phyloP scores from a whole-genome alignment of 169 alveolate genomes.

The Plasmodium cynomolgi region DNA sequence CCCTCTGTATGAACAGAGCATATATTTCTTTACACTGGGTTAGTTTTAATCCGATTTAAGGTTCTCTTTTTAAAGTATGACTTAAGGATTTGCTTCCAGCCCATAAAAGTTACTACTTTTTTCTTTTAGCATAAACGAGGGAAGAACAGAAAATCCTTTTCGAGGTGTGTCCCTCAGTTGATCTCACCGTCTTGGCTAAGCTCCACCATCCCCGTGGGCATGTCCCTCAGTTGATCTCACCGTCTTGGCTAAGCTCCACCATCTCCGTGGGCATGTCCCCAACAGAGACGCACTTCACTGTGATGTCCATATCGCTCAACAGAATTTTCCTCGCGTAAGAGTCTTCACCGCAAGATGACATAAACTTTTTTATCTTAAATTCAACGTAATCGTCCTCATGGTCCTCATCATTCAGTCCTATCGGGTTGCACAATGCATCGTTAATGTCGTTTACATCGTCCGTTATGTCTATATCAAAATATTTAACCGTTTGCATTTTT shows the following conservation, averaged over 20 bases:
- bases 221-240: neutral
- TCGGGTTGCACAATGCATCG: slow-evolving; percentile 23
- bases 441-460: slow-evolving; percentile 46
- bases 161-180: neutral
- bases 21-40: neutral
- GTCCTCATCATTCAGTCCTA: slow-evolving; percentile 8
- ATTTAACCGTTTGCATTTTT: slow-evolving; percentile 22
- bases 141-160: neutral
- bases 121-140: neutral
- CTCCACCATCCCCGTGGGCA: neutral
- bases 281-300: neutral
- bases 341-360: slow-evolving; percentile 2
- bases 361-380: slow-evolving; percentile 21
- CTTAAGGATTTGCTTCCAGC: neutral
- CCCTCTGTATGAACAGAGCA: neutral
- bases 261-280: neutral
- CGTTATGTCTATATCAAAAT: slow-evolving; percentile 71
- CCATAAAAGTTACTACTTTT: neutral
- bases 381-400: slow-evolving; percentile 18
- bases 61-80: neutral
- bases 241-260: neutral
- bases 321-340: slow-evolving; percentile 17
- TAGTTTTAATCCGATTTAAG: neutral
- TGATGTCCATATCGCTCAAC: slow-evolving; percentile 31
- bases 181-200: neutral